Percentiles rank a stretch among this genome's conserved stretches.
These are phyloP conservation scores for Penicillium desertorum DNA, from an alignment of 495 filamentous ascomycete genomes.

Conservation along the genomic window DNA sequence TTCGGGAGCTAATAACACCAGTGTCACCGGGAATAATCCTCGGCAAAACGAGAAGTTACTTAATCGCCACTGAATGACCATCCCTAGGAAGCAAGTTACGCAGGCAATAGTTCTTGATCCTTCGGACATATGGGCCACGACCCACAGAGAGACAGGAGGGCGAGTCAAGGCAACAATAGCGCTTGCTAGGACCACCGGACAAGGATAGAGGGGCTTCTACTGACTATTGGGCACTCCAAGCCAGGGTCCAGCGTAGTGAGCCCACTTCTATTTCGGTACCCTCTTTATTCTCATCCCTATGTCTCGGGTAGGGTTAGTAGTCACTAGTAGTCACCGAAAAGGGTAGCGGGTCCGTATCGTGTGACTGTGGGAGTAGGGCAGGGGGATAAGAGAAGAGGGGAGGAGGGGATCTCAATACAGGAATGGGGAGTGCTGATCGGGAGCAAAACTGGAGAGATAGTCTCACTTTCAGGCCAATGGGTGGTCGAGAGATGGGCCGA, in stretches of 20 bases:
- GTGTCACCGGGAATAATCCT: not conserved
- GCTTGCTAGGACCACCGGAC: not conserved
- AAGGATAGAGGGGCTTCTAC: not conserved
- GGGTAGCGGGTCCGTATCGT: not conserved
- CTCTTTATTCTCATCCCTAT: not conserved
- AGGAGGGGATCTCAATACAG: not conserved
- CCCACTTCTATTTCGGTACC: not conserved
- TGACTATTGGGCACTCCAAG: not conserved
- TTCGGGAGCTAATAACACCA: not conserved
- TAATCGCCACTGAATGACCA: not conserved
- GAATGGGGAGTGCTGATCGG: not conserved
- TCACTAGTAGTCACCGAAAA: not conserved
- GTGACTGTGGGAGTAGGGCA: not conserved
- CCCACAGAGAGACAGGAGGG: conserved; percentile 3
- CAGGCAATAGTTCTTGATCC: conserved; percentile 2
- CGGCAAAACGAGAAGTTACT: not conserved
- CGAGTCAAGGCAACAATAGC: not conserved
- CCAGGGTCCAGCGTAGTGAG: not conserved
- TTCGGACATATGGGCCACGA: not conserved
- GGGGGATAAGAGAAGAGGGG: not conserved
- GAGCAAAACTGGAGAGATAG: not conserved
- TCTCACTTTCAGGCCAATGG: not conserved
- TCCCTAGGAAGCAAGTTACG: conserved; percentile 4
- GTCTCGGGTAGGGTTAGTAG: not conserved
- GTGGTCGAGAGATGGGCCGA: not conserved